Evolutionary conservation across 495 filamentous ascomycete species (phyloP), one percentile per base, ranked within the genome.

Genomic region (Penicillium dipodomyicola): DNA sequence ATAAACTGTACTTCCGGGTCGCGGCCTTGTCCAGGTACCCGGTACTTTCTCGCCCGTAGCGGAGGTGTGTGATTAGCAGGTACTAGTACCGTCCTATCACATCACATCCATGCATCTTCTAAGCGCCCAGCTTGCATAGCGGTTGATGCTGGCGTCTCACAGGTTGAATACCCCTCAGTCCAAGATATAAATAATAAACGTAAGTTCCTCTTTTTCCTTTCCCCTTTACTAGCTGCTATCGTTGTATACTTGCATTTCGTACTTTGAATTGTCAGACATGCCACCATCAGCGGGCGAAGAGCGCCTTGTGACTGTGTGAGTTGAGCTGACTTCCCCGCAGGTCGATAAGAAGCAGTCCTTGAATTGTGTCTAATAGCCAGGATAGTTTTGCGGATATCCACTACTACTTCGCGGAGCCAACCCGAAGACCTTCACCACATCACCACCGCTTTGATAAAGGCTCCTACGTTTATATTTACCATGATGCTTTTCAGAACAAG

Each of bases 371-470:
- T 43, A 19, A 37, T 15, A 43, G 44, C 51, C 48, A 19, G 19
- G 15, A 41, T 71, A 96, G 92, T 65, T 95, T 91, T 67, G 90
- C 85, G 19, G 92, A 96, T 68, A 77, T 95, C 43, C 92, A 96
- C 72, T 96, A 93, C 71, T 96, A 86, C 68, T 95, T 96, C 73
- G 80, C 84, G 10, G 77, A 81, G 17, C 89, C 91, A 3, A 81
- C 82, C 2, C 76, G 80, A 22, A 87, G 84, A 49, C 89, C 89
- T 11, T 79, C 81, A 37, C 52, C 52, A 35, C 47, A 54, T 27
- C 87, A 92, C 65, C 90, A 96, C 70, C 85, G 91, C 25, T 96
- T 96, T 71, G 89, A 92, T 67, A 92, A 92, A 65, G 84, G 84
- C 47, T 96, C 90, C 14, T 96, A 96, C 63, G 76, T 96, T 39